A percentile compares a stretch with the other conserved stretches of the same genome.
Evolutionary conservation across 805 yeast species (phyloP).

Genomic region (Lachancea sp.): DNA sequence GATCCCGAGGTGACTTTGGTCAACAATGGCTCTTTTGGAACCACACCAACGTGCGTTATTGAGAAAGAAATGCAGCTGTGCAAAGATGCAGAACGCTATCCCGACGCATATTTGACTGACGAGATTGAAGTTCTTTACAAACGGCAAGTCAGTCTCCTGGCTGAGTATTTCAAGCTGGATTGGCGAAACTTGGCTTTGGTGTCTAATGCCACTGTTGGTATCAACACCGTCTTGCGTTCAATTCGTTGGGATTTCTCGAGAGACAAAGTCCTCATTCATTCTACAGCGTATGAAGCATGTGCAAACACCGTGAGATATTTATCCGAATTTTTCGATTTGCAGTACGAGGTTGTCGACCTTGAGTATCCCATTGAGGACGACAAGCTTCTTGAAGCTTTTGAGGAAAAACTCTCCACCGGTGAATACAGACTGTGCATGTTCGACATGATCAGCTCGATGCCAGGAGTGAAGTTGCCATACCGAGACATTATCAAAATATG

Average conservation of each 20-base stretch:
- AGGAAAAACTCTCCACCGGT: constrained; percentile 23
- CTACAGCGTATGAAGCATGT: constrained; percentile 51
- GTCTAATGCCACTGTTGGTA: constrained; percentile 55
- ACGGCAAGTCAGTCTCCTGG: constrained; percentile 34
- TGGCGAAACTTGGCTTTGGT: constrained; percentile 46
- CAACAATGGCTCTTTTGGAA: constrained; percentile 64
- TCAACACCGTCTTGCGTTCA: constrained; percentile 51
- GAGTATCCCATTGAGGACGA: constrained; percentile 41
- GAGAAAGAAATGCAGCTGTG: constrained; percentile 32
- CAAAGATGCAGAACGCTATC: constrained; percentile 33
- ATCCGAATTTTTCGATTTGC: constrained; percentile 30
- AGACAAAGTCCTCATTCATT: constrained; percentile 45
- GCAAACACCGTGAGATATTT: constrained; percentile 44
- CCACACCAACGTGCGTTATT: constrained; percentile 44
- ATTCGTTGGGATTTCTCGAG: constrained; percentile 39
- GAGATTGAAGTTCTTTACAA: constrained; percentile 28
- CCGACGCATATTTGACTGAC: constrained; percentile 41
- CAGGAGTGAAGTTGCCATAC: constrained; percentile 56
- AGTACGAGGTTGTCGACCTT: constrained; percentile 35
- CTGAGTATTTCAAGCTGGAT: constrained; percentile 43
- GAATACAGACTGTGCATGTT: constrained; percentile 41
- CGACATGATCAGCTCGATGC: constrained; percentile 58
- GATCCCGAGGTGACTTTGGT: constrained; percentile 39
- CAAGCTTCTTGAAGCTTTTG: constrained; percentile 34
- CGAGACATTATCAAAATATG: constrained; percentile 42